Evolutionary conservation across 371 early-diverging fungal species (phyloP), one percentile per base, ranked within the genome.

Genomic region (Umbelopsis sp.): DNA sequence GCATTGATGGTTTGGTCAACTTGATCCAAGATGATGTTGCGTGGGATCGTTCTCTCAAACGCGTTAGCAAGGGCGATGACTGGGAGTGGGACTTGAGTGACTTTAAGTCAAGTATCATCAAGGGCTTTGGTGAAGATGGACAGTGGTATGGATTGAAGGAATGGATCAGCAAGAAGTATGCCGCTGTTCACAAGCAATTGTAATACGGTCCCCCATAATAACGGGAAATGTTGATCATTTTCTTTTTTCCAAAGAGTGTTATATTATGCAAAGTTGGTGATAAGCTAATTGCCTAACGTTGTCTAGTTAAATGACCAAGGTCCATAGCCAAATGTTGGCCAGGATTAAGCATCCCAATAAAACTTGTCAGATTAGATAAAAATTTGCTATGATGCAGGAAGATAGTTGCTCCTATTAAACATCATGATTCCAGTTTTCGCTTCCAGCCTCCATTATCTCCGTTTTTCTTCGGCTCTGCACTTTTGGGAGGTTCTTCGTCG

Each of bases 21-120:
- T 70, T 82, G 76, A 67, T 80, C 20, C 14, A 52, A 48, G 74
- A 78, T 44, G 82, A 80, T 53, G 79, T 80, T 44, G 75, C 44
- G 14, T 82, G 82, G 82, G 80, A 82, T 35, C 29, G 51, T 9
- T 64, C 51, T 16, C 18, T 74, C 5, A 75, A 77, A 22, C 68
- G 74, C 16, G 57, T 74, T 12, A 66, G 70, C 1, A 32, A 22
- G 7, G 76, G 76, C 16, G 25, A 51, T 12, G 63, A 63, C 20
- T 50, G 71, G 44, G 63, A 52, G 3, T 76, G 76, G 76, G 32
- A 69, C 14, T 67, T 38, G 16, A 67, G 64, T 20, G 63, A 69
- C 8, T 76, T 67, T 25, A 24, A 73, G 51, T 35, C 63, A 14
- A 63, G 69, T 12, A 29, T 76, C 16, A 69, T 71, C 4, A 35